A percentile compares a stretch with the other conserved stretches of the same genome.
phyloP scores from a whole-genome alignment of 2,329 filamentous ascomycete species.

The Sarocladium oryzae region DNA sequence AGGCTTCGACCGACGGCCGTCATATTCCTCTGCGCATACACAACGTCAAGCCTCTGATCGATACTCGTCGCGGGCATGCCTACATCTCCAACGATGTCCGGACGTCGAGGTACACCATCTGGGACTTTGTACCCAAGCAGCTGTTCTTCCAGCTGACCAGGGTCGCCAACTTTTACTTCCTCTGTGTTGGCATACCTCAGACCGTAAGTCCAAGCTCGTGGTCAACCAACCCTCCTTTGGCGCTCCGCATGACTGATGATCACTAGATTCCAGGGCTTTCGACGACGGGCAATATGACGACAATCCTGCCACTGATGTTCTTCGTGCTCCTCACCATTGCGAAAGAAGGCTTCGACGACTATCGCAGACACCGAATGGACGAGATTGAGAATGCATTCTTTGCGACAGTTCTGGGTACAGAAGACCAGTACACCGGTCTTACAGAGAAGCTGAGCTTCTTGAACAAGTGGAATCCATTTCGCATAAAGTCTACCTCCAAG shows the following conservation, averaged over 20 bases:
- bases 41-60: constrained; percentile 34
- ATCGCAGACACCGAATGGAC: constrained; percentile 71
- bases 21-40: constrained; percentile 37
- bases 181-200: constrained; percentile 77
- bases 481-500: constrained; percentile 21
- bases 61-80: constrained; percentile 41
- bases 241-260: constrained; percentile 23
- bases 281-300: constrained; percentile 70
- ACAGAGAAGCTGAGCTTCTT: constrained; percentile 16
- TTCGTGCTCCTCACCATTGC: constrained; percentile 74
- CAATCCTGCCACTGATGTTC: constrained; percentile 65
- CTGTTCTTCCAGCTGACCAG: constrained; percentile 81
- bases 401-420: constrained; percentile 37
- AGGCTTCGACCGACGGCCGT: constrained; percentile 64
- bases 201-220: constrained; percentile 36
- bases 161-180: constrained; percentile 81
- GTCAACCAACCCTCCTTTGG: neutral
- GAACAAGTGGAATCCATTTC: constrained; percentile 27
- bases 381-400: constrained; percentile 66
- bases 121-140: constrained; percentile 81
- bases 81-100: constrained; percentile 62
- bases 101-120: constrained; percentile 75
- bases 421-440: constrained; percentile 26
- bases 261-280: constrained; percentile 58
- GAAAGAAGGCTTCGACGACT: constrained; percentile 86